Conservation (phyloP, 1,284 basidiomycete genomes). For the Rhizopogon parksii region DNA sequence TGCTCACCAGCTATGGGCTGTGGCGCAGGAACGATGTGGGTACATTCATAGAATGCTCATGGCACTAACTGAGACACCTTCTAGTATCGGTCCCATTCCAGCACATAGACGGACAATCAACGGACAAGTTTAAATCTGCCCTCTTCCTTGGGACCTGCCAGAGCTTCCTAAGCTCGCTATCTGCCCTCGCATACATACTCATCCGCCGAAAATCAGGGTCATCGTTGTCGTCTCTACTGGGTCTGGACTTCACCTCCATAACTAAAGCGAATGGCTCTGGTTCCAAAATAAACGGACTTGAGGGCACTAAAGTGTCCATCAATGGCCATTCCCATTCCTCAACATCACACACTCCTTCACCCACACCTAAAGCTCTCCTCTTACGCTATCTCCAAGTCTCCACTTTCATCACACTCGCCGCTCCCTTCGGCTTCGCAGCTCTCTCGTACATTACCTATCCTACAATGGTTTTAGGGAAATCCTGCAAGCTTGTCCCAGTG, state of each 20-base stretch:
- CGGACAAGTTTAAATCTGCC: slow-evolving; percentile 81
- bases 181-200: slow-evolving; percentile 77
- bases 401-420: slow-evolving; percentile 83
- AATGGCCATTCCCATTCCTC: slow-evolving; percentile 20
- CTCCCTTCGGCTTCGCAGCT: slow-evolving; percentile 92
- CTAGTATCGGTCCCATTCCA: slow-evolving; percentile 81
- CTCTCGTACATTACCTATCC: slow-evolving; percentile 97
- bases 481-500: slow-evolving; percentile 95
- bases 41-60: slow-evolving; percentile 8
- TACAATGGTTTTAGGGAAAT: slow-evolving; percentile 97
- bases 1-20: slow-evolving; percentile 67
- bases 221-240: slow-evolving; percentile 49
- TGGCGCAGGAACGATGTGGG: slow-evolving; percentile 86
- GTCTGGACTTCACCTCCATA: slow-evolving; percentile 36
- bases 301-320: slow-evolving; percentile 21
- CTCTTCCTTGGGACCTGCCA: slow-evolving; percentile 87
- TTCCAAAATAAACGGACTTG: slow-evolving; percentile 25
- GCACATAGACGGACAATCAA: slow-evolving; percentile 52
- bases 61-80: slow-evolving; percentile 7
- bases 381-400: slow-evolving; percentile 77
- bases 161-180: slow-evolving; percentile 72
- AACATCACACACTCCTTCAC: slow-evolving; percentile 35
- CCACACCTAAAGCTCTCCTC: slow-evolving; percentile 48
- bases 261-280: slow-evolving; percentile 10
- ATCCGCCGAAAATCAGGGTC: slow-evolving; percentile 51